A percentile compares a stretch with the other conserved stretches of the same genome.
These are phyloP conservation scores for Penium margaritaceum DNA, from an alignment of 139 green algal genomes.

Conservation along the genomic window DNA sequence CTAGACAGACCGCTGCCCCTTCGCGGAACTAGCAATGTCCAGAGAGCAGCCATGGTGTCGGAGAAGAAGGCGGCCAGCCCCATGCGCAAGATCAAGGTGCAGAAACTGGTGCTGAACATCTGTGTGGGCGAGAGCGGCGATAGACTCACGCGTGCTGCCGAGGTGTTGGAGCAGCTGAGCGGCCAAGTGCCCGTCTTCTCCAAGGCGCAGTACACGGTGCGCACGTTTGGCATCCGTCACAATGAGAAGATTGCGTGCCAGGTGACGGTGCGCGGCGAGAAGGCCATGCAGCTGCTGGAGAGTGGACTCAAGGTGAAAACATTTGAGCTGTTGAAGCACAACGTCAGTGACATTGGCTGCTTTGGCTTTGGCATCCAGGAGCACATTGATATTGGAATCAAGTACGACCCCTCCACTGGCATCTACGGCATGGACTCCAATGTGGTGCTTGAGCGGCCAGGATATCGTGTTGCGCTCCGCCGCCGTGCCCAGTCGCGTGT, in stretches of 20 bases:
- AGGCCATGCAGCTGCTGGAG: slow-evolving; percentile 97
- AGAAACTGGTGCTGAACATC: no score
- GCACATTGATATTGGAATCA: slow-evolving; percentile 99
- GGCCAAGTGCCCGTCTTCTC: no score
- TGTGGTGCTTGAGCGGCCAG: slow-evolving; percentile 88
- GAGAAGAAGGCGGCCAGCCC: no score
- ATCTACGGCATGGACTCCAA: slow-evolving; percentile 99
- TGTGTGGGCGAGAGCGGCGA: no score
- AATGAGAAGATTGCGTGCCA: slow-evolving; percentile 97
- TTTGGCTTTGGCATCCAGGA: slow-evolving; percentile 79
- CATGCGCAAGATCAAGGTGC: no score
- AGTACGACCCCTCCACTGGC: slow-evolving; percentile 98
- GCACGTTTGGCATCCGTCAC: slow-evolving; percentile 90
- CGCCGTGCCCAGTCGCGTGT: slow-evolving; percentile 46
- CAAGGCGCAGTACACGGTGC: slow-evolving; percentile 89
- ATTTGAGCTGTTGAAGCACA: slow-evolving; percentile 92
- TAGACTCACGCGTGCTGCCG: no score
- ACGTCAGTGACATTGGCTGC: slow-evolving; percentile 81
- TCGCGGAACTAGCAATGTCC: no score
- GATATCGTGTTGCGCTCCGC: slow-evolving; percentile 83
- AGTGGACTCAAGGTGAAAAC: slow-evolving; percentile 98
- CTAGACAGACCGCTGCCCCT: no score
- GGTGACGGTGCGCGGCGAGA: slow-evolving; percentile 94
- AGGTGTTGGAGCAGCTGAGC: no score
- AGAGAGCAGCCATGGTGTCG: no score